Conservation (phyloP, 2,329 filamentous ascomycete species). For the Metarhizium rileyi region DNA sequence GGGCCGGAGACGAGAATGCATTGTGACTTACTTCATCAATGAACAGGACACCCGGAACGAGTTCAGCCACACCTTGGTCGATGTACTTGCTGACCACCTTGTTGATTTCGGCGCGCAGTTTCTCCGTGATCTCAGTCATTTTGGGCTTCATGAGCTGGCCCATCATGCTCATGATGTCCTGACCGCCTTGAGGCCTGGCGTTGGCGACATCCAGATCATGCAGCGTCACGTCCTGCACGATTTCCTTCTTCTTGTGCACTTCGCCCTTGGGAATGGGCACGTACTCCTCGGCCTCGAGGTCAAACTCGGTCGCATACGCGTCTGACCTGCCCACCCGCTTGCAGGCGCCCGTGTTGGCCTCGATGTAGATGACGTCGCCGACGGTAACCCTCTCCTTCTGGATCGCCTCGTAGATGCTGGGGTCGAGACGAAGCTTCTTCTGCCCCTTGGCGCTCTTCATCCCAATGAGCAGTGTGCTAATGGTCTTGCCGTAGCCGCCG, state of each 20-base stretch:
- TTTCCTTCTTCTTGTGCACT: conserved; percentile 99
- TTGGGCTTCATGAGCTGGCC: conserved; percentile 99
- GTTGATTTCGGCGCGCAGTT: conserved; percentile 91
- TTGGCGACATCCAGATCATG: conserved; percentile 97
- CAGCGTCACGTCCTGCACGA: conserved; percentile 95
- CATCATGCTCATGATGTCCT: conserved; percentile 99
- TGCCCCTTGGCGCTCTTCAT: conserved; percentile 93
- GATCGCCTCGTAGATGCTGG: conserved; percentile 98
- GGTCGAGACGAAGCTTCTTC: conserved; percentile 94
- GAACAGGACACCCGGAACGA: conserved; percentile 88
- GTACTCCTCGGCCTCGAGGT: conserved; percentile 97
- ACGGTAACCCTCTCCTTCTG: conserved; percentile 96
- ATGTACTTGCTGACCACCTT: conserved; percentile 99
- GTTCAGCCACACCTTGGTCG: conserved; percentile 92
- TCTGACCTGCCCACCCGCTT: conserved; percentile 94
- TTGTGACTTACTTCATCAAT: conserved; percentile 74
- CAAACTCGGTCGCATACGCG: conserved; percentile 96
- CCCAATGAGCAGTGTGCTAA: conserved; percentile 88
- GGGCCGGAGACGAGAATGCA: conserved; percentile 1
- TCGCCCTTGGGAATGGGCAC: conserved; percentile 98
- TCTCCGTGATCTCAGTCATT: conserved; percentile 99
- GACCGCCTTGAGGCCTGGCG: conserved; percentile 85
- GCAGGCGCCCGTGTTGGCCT: conserved; percentile 96
- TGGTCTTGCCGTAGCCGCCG: conserved; percentile 93
- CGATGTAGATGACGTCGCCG: conserved; percentile 97